These are phyloP conservation scores for Bassia scoparia DNA, from an alignment of 148 eudicot genomes.

Conservation along the genomic window DNA sequence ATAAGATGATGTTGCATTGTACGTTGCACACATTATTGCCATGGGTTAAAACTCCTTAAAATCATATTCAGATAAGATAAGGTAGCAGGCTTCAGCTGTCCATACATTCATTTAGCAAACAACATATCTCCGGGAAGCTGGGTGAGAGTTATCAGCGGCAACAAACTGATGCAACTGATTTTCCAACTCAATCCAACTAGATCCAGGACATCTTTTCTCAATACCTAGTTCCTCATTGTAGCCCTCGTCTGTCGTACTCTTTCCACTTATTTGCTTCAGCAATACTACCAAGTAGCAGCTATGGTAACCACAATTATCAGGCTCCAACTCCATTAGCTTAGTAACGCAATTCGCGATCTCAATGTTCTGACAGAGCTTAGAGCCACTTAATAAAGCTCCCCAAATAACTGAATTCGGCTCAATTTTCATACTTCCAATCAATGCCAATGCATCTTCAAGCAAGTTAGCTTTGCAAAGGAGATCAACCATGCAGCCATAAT, in stretches of 20 bases:
- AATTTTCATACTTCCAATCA: conserved; percentile 45
- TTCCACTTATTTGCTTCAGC: conserved; percentile 39
- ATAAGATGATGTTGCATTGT: background rate
- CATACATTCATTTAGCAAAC: conserved; percentile 31
- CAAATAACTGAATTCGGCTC: conserved; percentile 62
- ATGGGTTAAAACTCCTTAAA: background rate
- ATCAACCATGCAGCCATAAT: conserved; percentile 95
- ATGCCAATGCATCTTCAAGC: conserved; percentile 72
- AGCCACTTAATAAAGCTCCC: conserved; percentile 73
- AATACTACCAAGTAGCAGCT: conserved; percentile 30
- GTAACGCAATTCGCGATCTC: conserved; percentile 38
- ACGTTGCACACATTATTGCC: background rate
- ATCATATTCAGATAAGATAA: background rate
- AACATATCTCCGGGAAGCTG: conserved; percentile 24
- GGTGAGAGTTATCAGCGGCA: conserved; percentile 38
- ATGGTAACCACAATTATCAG: conserved; percentile 39
- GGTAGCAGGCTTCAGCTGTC: conserved; percentile 21
- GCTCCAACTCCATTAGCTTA: conserved; percentile 36
- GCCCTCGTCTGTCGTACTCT: conserved; percentile 31
- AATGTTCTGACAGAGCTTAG: conserved; percentile 31
- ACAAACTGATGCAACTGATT: conserved; percentile 39
- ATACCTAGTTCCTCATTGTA: conserved; percentile 32
- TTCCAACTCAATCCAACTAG: conserved; percentile 45
- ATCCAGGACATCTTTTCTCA: conserved; percentile 39
- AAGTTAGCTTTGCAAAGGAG: conserved; percentile 78